These are phyloP conservation scores for Oryza brachyantha DNA, from an alignment of 176 grass and related monocot genomes.

Conservation along the genomic window DNA sequence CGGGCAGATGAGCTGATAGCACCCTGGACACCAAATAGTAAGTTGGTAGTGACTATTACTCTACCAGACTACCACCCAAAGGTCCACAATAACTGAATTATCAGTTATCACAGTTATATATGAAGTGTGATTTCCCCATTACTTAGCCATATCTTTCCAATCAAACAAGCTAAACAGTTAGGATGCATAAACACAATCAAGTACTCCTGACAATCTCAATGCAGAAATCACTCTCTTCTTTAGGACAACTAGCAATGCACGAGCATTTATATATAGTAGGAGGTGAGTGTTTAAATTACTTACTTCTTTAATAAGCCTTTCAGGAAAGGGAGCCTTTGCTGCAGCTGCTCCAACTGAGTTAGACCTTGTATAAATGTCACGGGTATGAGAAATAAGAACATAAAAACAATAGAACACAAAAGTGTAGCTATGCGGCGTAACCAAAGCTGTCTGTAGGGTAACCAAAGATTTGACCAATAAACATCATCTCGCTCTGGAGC, in stretches of 20 bases:
- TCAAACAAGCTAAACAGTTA: neutral
- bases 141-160: neutral
- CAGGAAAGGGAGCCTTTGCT: slow-evolving; percentile 73
- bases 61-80: neutral
- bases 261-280: neutral
- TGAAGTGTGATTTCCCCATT: neutral
- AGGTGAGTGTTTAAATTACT: slow-evolving; percentile 19
- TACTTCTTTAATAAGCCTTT: slow-evolving; percentile 74
- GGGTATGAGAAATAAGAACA: slow-evolving; percentile 79
- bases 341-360: slow-evolving; percentile 79
- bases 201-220: too few species aligned
- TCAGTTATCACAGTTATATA: neutral
- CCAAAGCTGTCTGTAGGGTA: slow-evolving; percentile 83
- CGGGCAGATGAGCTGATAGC: neutral
- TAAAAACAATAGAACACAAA: slow-evolving; percentile 66
- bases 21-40: neutral
- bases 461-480: slow-evolving; percentile 98
- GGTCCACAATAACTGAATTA: neutral
- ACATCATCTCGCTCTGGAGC: slow-evolving; percentile 84
- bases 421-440: slow-evolving; percentile 71
- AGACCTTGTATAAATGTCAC: slow-evolving; percentile 91
- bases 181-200: too few species aligned
- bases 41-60: neutral
- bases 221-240: neutral
- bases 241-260: neutral